Percentiles rank a stretch among this genome's conserved stretches.
Conservation (phyloP, 768 basidiomycete genomes). For the Ephemerocybe angulata region DNA sequence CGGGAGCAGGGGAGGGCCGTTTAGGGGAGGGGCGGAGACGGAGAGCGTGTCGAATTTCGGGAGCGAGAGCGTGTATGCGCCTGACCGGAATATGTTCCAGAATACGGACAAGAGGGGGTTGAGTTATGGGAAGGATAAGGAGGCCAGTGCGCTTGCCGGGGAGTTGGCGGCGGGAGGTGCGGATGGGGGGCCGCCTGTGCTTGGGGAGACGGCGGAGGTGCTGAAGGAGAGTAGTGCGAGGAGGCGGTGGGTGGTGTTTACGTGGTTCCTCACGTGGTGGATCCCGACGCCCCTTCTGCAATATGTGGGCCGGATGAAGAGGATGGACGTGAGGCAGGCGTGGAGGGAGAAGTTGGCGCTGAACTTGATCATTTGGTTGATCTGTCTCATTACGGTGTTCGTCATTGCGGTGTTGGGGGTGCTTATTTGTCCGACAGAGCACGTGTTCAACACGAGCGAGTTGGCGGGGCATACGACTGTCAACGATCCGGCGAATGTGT, state of each 20-base stretch:
- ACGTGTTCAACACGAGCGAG: slow-evolving; percentile 81
- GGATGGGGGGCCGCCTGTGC: slow-evolving; percentile 78
- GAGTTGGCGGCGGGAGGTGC: slow-evolving; percentile 75
- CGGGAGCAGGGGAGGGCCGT: neutral
- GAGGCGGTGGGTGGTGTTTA: slow-evolving; percentile 81
- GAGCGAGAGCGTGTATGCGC: slow-evolving; percentile 83
- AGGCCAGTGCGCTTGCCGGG: slow-evolving; percentile 54
- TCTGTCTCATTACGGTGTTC: slow-evolving; percentile 85
- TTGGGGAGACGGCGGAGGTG: slow-evolving; percentile 86
- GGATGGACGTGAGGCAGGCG: slow-evolving; percentile 88
- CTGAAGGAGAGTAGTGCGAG: slow-evolving; percentile 79
- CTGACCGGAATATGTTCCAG: slow-evolving; percentile 94
- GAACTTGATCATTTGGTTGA: slow-evolving; percentile 94
- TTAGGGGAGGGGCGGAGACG: slow-evolving; percentile 68
- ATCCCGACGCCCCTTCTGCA: slow-evolving; percentile 67
- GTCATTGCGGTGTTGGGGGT: slow-evolving; percentile 85
- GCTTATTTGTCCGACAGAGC: slow-evolving; percentile 92
- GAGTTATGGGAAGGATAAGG: slow-evolving; percentile 37
- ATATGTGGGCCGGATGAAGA: slow-evolving; percentile 88
- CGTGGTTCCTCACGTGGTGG: slow-evolving; percentile 92
- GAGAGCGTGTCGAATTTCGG: slow-evolving; percentile 81
- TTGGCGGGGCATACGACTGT: slow-evolving; percentile 65
- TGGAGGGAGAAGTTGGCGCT: slow-evolving; percentile 97
- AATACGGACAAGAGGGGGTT: slow-evolving; percentile 76
- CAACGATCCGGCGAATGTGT: slow-evolving; percentile 69